Base-by-base conservation (phyloP, 805 yeast genomes). In the Yarrowia sp. region DNA sequence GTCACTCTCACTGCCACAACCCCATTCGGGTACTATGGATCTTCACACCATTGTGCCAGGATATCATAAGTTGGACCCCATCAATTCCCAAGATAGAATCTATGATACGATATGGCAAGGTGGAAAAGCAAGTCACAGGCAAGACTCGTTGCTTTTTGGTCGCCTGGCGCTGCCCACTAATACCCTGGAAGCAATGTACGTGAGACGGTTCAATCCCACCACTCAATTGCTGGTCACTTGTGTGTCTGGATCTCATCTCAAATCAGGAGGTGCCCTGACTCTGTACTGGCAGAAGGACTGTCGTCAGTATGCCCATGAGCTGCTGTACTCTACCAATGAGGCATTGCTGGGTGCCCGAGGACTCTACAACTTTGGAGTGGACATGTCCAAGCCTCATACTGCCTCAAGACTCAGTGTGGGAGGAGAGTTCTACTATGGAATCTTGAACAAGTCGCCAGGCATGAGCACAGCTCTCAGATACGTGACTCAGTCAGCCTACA, bases 371-470 rank as follows among this genome's bases (percentile, higher is more conserved):
- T 78, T 91, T 32, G 79, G 77, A n/a, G 68, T 71, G 9, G 75
- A 76, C 67, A 44, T 68, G 24, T 59, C 51, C 16, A 65, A 66
- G 4, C 41, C 66, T 8, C 38, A 44, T 14, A 65, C 58, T 54
- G 67, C 71, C 66, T 86, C 95, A 14, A 85, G 85, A 48, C 81
- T 85, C 0, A 85, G 92, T 0, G 69, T 90, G 0, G 99, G 99
- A 0, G 83, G 88, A 10, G 99, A 95, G 76, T 68, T 91, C 4
- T 95, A 97, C 93, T 89, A 88, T 69, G 96, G 96, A 0, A 84
- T 91, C 0, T 74, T 82, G 49, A 87, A 89, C 51, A 87, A 90
- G 82, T 87, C 93, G 66, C 98, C 98, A 0, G 98, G 98, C 0
- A 62, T 92, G 19, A 90, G 97, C 0, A 84, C 96, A 1, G 93